phyloP scores from a whole-genome alignment of 1,284 basidiomycete species.

The Cronartium ribicola region DNA sequence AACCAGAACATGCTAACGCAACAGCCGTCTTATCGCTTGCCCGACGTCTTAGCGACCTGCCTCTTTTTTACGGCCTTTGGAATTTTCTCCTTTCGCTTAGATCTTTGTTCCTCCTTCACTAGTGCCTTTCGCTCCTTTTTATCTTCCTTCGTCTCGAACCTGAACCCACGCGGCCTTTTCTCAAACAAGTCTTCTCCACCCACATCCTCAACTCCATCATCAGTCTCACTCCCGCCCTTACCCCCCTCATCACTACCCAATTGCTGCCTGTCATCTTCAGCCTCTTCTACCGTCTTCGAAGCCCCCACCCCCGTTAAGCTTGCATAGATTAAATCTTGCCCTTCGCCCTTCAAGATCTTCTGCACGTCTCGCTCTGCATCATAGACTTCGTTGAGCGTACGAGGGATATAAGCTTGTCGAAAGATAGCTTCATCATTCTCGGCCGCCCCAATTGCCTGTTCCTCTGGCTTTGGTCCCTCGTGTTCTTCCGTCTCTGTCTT shows the following conservation, averaged over 20 bases:
- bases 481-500: conserved; percentile 40
- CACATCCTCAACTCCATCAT: conserved; percentile 44
- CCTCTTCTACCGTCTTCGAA: not conserved
- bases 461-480: conserved; percentile 44
- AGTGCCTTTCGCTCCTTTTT: conserved; percentile 81
- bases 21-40: conserved; percentile 44
- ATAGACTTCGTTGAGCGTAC: conserved; percentile 80
- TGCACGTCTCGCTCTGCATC: conserved; percentile 87
- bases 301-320: conserved; percentile 68
- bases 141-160: conserved; percentile 27
- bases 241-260: not conserved
- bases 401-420: conserved; percentile 83
- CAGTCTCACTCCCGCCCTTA: conserved; percentile 15
- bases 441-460: conserved; percentile 41
- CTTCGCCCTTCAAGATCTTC: conserved; percentile 65
- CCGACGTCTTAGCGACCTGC: conserved; percentile 61
- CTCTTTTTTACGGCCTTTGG: conserved; percentile 88
- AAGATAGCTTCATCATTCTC: conserved; percentile 78
- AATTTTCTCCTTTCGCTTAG: conserved; percentile 85
- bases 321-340: conserved; percentile 72
- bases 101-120: conserved; percentile 75
- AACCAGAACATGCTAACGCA: not conserved
- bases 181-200: conserved; percentile 29
- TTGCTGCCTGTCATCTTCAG: conserved; percentile 10
- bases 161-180: conserved; percentile 26